Conservation (phyloP, 2,329 filamentous ascomycete species). For the Hypoxylon sp. region DNA sequence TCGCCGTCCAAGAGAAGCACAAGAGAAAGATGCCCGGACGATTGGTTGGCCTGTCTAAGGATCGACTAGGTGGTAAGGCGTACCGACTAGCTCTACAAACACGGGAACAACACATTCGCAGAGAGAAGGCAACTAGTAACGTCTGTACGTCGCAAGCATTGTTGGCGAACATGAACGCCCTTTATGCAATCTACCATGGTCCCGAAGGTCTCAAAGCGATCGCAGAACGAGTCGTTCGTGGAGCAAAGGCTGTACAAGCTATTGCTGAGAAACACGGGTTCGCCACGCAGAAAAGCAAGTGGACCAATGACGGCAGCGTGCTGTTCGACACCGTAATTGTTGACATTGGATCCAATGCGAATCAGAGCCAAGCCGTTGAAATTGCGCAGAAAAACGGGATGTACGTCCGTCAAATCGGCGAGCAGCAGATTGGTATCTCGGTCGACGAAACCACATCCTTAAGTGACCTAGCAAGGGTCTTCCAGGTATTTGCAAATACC, state of each 20-base stretch:
- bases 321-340: slow-evolving; percentile 88
- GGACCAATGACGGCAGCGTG: slow-evolving; percentile 68
- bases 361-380: slow-evolving; percentile 67
- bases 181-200: slow-evolving; percentile 96
- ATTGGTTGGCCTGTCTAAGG: slow-evolving; percentile 91
- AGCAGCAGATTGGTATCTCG: slow-evolving; percentile 78
- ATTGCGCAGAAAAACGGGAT: slow-evolving; percentile 67
- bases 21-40: slow-evolving; percentile 96
- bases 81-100: slow-evolving; percentile 91
- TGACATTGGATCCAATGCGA: slow-evolving; percentile 63
- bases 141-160: slow-evolving; percentile 96
- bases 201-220: slow-evolving; percentile 86
- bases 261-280: slow-evolving; percentile 75
- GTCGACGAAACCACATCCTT: slow-evolving; percentile 81
- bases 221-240: slow-evolving; percentile 81
- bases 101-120: slow-evolving; percentile 93
- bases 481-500: slow-evolving; percentile 38
- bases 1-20: slow-evolving; percentile 89
- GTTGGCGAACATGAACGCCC: slow-evolving; percentile 94
- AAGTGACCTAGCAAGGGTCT: slow-evolving; percentile 59
- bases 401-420: slow-evolving; percentile 74
- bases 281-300: slow-evolving; percentile 71
- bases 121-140: slow-evolving; percentile 97
- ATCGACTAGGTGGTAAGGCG: slow-evolving; percentile 85
- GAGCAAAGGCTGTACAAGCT: slow-evolving; percentile 78